phyloP scores from a whole-genome alignment of 257 asterid species.

The Gynochthodes officinalis region DNA sequence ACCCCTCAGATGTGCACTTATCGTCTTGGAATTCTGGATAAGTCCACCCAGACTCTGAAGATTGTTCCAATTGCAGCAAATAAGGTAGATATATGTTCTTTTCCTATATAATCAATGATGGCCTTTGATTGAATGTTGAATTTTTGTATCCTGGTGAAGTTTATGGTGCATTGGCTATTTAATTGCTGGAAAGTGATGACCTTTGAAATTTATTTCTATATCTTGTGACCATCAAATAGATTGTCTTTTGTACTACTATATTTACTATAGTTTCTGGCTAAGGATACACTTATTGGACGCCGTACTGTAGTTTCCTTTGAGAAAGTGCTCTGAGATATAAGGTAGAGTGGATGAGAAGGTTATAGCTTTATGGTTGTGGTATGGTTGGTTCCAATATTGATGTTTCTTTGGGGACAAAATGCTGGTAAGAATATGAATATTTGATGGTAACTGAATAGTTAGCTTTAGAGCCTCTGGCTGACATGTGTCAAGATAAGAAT shows the following conservation, averaged over 20 bases:
- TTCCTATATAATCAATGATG: neutral
- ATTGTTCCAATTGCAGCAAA: constrained; percentile 53
- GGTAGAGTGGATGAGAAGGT: neutral
- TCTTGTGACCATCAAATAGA: neutral
- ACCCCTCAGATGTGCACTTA: constrained; percentile 61
- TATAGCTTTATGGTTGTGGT: neutral
- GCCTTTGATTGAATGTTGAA: neutral
- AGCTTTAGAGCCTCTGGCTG: neutral
- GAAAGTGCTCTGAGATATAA: neutral
- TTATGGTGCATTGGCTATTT: neutral
- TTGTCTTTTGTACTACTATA: neutral
- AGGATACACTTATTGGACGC: neutral
- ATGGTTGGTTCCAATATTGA: neutral
- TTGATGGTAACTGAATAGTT: neutral
- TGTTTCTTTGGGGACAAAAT: neutral
- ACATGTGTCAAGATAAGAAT: too few species aligned
- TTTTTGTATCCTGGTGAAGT: neutral
- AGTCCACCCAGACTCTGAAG: constrained; percentile 50
- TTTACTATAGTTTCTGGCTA: neutral
- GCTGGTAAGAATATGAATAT: neutral
- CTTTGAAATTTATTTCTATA: neutral
- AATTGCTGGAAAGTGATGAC: neutral
- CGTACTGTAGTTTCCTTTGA: neutral
- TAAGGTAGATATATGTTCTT: constrained; percentile 26
- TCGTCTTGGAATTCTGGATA: constrained; percentile 70